These are phyloP conservation scores for Chalciporus sphaerocephalus DNA, from an alignment of 768 basidiomycete species.

Conservation along the genomic window DNA sequence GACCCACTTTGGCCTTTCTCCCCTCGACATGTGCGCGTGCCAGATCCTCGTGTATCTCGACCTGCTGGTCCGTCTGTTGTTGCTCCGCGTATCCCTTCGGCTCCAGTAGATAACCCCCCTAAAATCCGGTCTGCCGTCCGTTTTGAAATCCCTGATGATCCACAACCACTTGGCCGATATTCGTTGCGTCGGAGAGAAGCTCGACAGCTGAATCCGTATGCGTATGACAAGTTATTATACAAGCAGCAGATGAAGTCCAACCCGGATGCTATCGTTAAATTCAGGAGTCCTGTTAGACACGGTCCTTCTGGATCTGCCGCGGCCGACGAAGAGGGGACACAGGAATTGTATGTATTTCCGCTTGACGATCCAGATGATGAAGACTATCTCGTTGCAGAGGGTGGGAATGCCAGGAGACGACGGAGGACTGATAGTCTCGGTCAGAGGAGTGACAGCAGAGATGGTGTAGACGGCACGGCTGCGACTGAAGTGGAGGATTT, in stretches of 20 bases:
- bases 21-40: background rate
- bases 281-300: slow-evolving; percentile 31
- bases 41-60: background rate
- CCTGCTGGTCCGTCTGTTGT: slow-evolving; percentile 1
- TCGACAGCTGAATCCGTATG: slow-evolving; percentile 60
- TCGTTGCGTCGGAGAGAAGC: slow-evolving; percentile 51
- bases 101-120: background rate
- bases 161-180: slow-evolving; percentile 37
- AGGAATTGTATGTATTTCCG: slow-evolving; percentile 28
- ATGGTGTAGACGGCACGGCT: background rate
- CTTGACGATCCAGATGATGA: slow-evolving; percentile 20
- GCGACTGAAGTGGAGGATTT: slow-evolving; percentile 4
- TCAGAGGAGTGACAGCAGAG: background rate
- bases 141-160: slow-evolving; percentile 13
- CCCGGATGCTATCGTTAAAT: slow-evolving; percentile 67
- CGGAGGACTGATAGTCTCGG: slow-evolving; percentile 3
- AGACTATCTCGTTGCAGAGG: slow-evolving; percentile 22
- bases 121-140: background rate
- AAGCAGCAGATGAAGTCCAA: slow-evolving; percentile 44
- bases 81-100: background rate
- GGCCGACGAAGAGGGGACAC: slow-evolving; percentile 28
- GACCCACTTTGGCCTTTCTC: slow-evolving; percentile 22
- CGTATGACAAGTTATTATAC: slow-evolving; percentile 51
- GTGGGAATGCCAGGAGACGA: slow-evolving; percentile 13
- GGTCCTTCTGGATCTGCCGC: slow-evolving; percentile 24